Percentiles rank a stretch among this genome's conserved stretches.
phyloP scores from a whole-genome alignment of 805 yeast genomes.

The Saccharomycopsis guyanensis region DNA sequence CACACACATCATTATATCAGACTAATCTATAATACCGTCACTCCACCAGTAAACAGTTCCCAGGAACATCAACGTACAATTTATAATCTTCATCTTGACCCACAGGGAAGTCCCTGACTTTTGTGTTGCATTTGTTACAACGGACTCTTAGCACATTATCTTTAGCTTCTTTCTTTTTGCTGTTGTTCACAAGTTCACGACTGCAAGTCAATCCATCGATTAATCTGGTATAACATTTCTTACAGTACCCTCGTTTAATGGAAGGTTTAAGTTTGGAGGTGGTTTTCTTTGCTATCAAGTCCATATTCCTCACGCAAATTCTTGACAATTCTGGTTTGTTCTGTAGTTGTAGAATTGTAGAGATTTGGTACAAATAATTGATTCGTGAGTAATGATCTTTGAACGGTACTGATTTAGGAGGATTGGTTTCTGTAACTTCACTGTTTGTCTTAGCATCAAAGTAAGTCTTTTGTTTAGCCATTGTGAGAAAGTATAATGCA shows the following conservation, averaged over 20 bases:
- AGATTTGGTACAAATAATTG: constrained; percentile 17
- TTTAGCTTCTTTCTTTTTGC: not conserved
- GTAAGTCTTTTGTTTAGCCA: not conserved
- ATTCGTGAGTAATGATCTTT: constrained; percentile 17
- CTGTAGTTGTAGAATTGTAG: not conserved
- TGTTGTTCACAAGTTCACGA: constrained; percentile 1
- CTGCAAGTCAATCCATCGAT: constrained; percentile 12
- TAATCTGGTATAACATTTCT: constrained; percentile 12
- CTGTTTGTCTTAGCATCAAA: constrained; percentile 1
- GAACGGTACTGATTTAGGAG: constrained; percentile 10
- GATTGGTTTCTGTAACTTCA: not conserved
- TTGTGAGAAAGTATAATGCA: no score
- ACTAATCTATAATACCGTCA: not conserved
- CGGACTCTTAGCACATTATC: constrained; percentile 1
- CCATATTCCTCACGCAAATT: constrained; percentile 16
- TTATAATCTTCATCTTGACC: constrained; percentile 5
- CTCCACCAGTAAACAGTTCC: not conserved
- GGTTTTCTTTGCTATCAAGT: constrained; percentile 14
- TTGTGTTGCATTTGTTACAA: constrained; percentile 6
- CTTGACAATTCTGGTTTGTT: constrained; percentile 8
- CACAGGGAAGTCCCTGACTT: constrained; percentile 10
- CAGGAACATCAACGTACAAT: constrained; percentile 1
- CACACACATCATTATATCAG: no score
- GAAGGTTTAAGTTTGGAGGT: constrained; percentile 12
- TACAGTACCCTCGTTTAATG: constrained; percentile 16